phyloP scores from a whole-genome alignment of 2,329 filamentous ascomycete genomes.

The Epicoccum nigrum region DNA sequence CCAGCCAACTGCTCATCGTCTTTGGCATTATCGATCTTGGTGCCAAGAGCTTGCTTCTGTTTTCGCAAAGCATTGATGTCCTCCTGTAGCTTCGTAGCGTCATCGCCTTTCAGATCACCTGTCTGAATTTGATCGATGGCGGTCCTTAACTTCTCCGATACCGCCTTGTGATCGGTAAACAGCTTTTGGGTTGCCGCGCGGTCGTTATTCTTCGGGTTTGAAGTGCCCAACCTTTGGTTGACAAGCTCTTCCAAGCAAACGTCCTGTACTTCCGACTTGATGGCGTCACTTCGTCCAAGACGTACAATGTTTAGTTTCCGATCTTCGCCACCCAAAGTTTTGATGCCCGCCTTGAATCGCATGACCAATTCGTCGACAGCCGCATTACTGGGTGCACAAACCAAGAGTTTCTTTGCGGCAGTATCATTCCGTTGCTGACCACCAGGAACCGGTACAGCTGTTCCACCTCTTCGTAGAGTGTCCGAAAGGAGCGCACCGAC shows the following conservation, averaged over 20 bases:
- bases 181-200: slow-evolving; percentile 65
- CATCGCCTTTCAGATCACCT: slow-evolving; percentile 64
- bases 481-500: slow-evolving; percentile 82
- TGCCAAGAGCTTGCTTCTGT: slow-evolving; percentile 76
- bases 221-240: slow-evolving; percentile 67
- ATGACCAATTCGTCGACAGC: slow-evolving; percentile 96
- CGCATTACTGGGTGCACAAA: slow-evolving; percentile 98
- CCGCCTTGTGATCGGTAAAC: slow-evolving; percentile 69
- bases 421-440: slow-evolving; percentile 38
- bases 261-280: slow-evolving; percentile 86
- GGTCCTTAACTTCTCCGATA: slow-evolving; percentile 70
- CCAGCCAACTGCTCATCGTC: slow-evolving; percentile 82
- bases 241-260: slow-evolving; percentile 94
- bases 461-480: slow-evolving; percentile 56
- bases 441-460: slow-evolving; percentile 52
- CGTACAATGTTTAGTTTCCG: slow-evolving; percentile 87
- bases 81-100: slow-evolving; percentile 71
- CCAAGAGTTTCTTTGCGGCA: slow-evolving; percentile 80
- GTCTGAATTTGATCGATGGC: slow-evolving; percentile 72
- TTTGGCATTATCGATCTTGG: slow-evolving; percentile 84
- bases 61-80: slow-evolving; percentile 80
- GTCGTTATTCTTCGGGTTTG: slow-evolving; percentile 46
- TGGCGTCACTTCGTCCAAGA: slow-evolving; percentile 87
- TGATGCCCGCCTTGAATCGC: slow-evolving; percentile 86
- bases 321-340: slow-evolving; percentile 72